phyloP scores from a whole-genome alignment of 306 rosid genomes.

The Senna tora region DNA sequence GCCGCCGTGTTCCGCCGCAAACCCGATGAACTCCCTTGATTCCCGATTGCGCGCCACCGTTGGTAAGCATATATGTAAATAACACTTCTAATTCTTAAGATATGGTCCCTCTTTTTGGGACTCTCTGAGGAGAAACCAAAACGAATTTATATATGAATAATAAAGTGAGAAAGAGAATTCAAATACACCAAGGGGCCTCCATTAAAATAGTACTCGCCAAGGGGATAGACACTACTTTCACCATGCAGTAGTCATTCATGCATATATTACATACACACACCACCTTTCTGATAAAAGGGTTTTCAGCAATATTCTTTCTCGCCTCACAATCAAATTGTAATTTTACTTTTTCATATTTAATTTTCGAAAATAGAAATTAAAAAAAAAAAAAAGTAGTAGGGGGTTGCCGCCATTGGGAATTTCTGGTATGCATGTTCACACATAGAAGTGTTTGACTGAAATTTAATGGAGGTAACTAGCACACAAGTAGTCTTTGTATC shows the following conservation, averaged over 20 bases:
- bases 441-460: conserved; percentile 25
- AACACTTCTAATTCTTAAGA: background rate
- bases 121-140: conserved; percentile 33
- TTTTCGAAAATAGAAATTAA: conserved; percentile 17
- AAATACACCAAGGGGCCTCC: conserved; percentile 12
- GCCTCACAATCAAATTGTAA: background rate
- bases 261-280: background rate
- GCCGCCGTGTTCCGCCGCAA: conserved; percentile 10
- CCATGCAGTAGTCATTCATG: conserved; percentile 28
- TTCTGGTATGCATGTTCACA: conserved; percentile 40
- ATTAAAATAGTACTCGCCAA: conserved; percentile 43
- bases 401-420: conserved; percentile 32
- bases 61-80: conserved; percentile 46
- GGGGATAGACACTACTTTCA: no score
- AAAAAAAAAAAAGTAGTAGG: background rate
- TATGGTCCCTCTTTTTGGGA: no score
- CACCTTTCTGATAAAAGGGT: background rate
- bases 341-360: conserved; percentile 8
- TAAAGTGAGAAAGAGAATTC: conserved; percentile 11
- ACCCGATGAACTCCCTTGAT: conserved; percentile 37
- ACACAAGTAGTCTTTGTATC: no score
- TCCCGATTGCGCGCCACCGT: conserved; percentile 57
- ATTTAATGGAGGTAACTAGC: background rate
- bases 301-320: background rate
- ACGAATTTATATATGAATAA: background rate